Evolutionary conservation across 2,329 filamentous ascomycete genomes (phyloP).

Genomic region (Chaetomium olivaceum): DNA sequence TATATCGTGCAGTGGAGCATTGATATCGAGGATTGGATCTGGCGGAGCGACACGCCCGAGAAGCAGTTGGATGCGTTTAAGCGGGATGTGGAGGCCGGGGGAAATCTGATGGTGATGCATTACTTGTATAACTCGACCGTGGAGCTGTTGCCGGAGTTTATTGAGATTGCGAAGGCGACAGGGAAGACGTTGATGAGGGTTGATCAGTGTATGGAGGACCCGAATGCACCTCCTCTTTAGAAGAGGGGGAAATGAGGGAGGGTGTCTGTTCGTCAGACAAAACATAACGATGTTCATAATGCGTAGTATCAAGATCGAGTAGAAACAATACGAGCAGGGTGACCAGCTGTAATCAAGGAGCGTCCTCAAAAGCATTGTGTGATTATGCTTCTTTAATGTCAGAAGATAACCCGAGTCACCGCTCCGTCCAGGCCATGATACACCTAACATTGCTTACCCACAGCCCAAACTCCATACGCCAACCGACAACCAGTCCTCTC

Average conservation of each 20-base stretch:
- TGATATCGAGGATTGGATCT: slow-evolving; percentile 71
- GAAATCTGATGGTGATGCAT: slow-evolving; percentile 67
- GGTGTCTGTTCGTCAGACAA: neutral
- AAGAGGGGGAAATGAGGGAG: neutral
- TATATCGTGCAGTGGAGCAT: slow-evolving; percentile 69
- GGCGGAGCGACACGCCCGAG: slow-evolving; percentile 62
- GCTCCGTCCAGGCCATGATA: neutral
- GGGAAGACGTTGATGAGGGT: slow-evolving; percentile 54
- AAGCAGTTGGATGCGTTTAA: slow-evolving; percentile 67
- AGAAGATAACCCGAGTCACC: neutral
- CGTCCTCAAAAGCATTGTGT: neutral
- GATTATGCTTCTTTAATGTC: neutral
- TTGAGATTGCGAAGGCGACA: slow-evolving; percentile 61
- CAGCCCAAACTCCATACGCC: slow-evolving; percentile 17
- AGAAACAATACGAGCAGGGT: neutral
- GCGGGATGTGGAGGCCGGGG: slow-evolving; percentile 61
- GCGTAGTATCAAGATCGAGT: neutral
- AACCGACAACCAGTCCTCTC: neutral
- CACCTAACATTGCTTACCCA: neutral
- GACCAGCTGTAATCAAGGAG: neutral
- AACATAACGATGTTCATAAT: neutral
- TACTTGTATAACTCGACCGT: slow-evolving; percentile 67
- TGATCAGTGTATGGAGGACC: slow-evolving; percentile 42
- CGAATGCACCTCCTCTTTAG: slow-evolving; percentile 37
- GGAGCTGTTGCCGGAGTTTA: slow-evolving; percentile 63